Percentiles rank a stretch among this genome's conserved stretches.
Conservation (phyloP, 805 yeast genomes). For the Lipomyces spencermartinsiae region DNA sequence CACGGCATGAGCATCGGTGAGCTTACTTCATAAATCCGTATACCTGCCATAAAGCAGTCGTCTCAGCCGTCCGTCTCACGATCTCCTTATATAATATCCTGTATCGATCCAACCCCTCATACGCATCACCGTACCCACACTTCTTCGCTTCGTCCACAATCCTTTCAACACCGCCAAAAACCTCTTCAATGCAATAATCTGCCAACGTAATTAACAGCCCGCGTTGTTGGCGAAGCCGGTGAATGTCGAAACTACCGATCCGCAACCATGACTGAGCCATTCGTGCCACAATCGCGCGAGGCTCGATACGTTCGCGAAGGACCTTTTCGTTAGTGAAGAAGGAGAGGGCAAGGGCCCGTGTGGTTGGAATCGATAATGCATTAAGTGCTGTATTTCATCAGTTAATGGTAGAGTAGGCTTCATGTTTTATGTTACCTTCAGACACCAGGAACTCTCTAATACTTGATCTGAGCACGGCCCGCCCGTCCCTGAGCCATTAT, state of each 20-base stretch:
- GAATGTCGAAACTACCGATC: slow-evolving; percentile 85
- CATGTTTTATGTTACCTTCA: slow-evolving; percentile 56
- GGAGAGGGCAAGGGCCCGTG: slow-evolving; percentile 80
- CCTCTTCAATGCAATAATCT: slow-evolving; percentile 73
- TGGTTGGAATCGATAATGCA: slow-evolving; percentile 83
- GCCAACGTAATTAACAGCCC: slow-evolving; percentile 65
- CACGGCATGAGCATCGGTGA: neutral
- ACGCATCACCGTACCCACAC: slow-evolving; percentile 36
- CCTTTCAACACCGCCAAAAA: slow-evolving; percentile 54
- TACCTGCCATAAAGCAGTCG: slow-evolving; percentile 46
- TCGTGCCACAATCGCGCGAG: slow-evolving; percentile 83
- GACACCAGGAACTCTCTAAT: slow-evolving; percentile 86
- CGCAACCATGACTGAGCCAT: slow-evolving; percentile 88
- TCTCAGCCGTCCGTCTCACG: slow-evolving; percentile 47
- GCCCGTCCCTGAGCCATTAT: slow-evolving; percentile 66
- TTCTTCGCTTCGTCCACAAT: slow-evolving; percentile 40
- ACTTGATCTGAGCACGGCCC: slow-evolving; percentile 87
- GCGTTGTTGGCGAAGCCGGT: slow-evolving; percentile 74
- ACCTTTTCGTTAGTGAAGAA: slow-evolving; percentile 78
- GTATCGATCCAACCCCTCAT: slow-evolving; percentile 56
- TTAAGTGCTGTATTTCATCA: slow-evolving; percentile 49
- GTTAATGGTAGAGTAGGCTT: neutral
- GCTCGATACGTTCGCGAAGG: slow-evolving; percentile 67
- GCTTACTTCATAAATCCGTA: slow-evolving; percentile 79
- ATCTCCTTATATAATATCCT: slow-evolving; percentile 75